Conservation (phyloP, 1,139 yeast species). For the Magnusiomyces tetraspermus region DNA sequence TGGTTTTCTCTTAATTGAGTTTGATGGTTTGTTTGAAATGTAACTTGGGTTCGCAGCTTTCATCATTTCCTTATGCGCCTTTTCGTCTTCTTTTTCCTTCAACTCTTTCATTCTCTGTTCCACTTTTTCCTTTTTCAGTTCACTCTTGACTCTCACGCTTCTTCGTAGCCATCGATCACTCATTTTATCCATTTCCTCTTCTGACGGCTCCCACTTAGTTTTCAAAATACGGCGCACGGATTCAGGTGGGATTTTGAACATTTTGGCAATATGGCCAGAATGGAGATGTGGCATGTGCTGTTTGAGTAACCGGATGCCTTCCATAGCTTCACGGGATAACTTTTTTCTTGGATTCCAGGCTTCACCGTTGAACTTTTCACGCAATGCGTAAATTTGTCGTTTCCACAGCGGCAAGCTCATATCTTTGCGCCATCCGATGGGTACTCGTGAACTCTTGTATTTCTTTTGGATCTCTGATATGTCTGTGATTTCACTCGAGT, state of each 20-base stretch:
- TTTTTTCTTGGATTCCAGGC: constrained; percentile 64
- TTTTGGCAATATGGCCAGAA: constrained; percentile 51
- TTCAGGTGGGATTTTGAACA: constrained; percentile 70
- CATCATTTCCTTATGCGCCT: constrained; percentile 20
- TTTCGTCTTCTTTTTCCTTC: constrained; percentile 20
- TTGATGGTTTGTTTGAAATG: background rate
- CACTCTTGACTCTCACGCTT: constrained; percentile 31
- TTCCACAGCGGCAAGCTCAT: constrained; percentile 50
- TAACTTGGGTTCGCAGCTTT: constrained; percentile 19
- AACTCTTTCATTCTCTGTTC: constrained; percentile 9
- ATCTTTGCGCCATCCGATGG: constrained; percentile 37
- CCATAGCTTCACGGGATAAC: constrained; percentile 62
- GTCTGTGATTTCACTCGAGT: too few species aligned
- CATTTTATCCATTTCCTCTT: constrained; percentile 39
- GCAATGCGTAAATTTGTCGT: constrained; percentile 52
- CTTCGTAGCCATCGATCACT: constrained; percentile 44
- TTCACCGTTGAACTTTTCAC: constrained; percentile 47
- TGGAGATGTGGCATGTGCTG: constrained; percentile 47
- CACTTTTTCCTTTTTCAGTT: constrained; percentile 8
- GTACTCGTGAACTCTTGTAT: constrained; percentile 25
- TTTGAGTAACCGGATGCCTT: constrained; percentile 50
- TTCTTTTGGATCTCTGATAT: too few species aligned
- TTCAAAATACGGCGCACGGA: constrained; percentile 70
- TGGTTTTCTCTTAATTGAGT: background rate
- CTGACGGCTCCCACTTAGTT: constrained; percentile 66